A percentile compares a stretch with the other conserved stretches of the same genome.
Conservation (phyloP, 2,329 filamentous ascomycete species). For the Fusarium sp. region DNA sequence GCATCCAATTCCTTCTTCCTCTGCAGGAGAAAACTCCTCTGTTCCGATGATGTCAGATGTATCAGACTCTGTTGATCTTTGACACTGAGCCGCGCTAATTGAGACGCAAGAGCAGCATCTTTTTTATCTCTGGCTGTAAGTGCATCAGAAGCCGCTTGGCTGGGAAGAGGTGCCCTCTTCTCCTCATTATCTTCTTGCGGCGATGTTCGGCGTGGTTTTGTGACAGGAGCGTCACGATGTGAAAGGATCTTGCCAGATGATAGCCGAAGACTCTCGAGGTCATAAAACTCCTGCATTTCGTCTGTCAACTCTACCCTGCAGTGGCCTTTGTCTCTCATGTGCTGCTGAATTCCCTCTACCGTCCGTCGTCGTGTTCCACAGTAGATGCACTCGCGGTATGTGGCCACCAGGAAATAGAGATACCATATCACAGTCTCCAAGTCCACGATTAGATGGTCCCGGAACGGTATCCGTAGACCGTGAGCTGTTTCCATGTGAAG, state of each 20-base stretch:
- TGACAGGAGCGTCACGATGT: slow-evolving; percentile 1
- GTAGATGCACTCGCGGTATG: slow-evolving; percentile 60
- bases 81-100: slow-evolving; percentile 8
- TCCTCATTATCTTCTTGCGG: background rate
- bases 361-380: slow-evolving; percentile 57
- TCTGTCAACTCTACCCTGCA: slow-evolving; percentile 53
- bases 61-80: slow-evolving; percentile 33
- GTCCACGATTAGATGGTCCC: slow-evolving; percentile 54
- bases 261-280: slow-evolving; percentile 31
- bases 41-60: slow-evolving; percentile 26
- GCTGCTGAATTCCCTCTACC: slow-evolving; percentile 58
- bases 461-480: slow-evolving; percentile 55
- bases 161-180: background rate
- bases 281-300: slow-evolving; percentile 53
- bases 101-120: slow-evolving; percentile 10
- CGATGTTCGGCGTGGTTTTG: background rate
- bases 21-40: slow-evolving; percentile 16
- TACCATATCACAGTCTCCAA: slow-evolving; percentile 58
- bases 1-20: slow-evolving; percentile 28
- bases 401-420: slow-evolving; percentile 58
- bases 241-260: slow-evolving; percentile 34
- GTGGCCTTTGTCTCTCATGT: slow-evolving; percentile 60
- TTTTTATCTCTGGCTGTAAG: slow-evolving; percentile 13
- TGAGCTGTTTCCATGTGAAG: slow-evolving; percentile 60
- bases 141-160: background rate